Evolutionary conservation across 2,329 filamentous ascomycete species (phyloP).

Genomic region (Cladophialophora carrionii): DNA sequence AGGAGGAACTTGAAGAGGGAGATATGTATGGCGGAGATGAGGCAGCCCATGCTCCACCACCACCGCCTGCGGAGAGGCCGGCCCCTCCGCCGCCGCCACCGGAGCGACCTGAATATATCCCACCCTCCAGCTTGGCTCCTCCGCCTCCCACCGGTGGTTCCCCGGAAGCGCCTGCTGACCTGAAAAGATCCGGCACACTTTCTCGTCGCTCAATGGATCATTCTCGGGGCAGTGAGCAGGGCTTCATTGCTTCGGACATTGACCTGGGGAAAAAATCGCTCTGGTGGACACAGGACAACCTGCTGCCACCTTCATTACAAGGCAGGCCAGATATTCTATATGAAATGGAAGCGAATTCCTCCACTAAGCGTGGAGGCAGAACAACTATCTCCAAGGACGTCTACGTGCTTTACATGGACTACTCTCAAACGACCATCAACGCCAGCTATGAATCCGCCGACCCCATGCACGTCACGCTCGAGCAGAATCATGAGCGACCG

Average conservation of each 20-base stretch:
- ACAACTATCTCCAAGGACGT: constrained; percentile 76
- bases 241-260: constrained; percentile 84
- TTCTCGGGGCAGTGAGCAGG: constrained; percentile 71
- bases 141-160: constrained; percentile 60
- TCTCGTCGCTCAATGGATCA: constrained; percentile 73
- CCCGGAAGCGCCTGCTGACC: constrained; percentile 68
- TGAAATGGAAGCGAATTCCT: constrained; percentile 77
- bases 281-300: constrained; percentile 86
- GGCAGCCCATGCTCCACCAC: constrained; percentile 13
- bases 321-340: constrained; percentile 79
- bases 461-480: constrained; percentile 70
- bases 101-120: constrained; percentile 49
- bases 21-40: constrained; percentile 50
- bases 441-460: constrained; percentile 77
- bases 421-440: constrained; percentile 89
- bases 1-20: constrained; percentile 47
- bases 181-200: constrained; percentile 56
- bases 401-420: constrained; percentile 90
- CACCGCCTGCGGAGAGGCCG: constrained; percentile 43
- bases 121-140: constrained; percentile 51
- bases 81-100: constrained; percentile 52
- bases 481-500: constrained; percentile 84
- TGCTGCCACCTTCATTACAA: constrained; percentile 79
- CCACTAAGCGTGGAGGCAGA: constrained; percentile 70
- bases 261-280: constrained; percentile 73